These are phyloP conservation scores for Lanmaoa pseudosensibilis DNA, from an alignment of 768 basidiomycete species.

Conservation along the genomic window DNA sequence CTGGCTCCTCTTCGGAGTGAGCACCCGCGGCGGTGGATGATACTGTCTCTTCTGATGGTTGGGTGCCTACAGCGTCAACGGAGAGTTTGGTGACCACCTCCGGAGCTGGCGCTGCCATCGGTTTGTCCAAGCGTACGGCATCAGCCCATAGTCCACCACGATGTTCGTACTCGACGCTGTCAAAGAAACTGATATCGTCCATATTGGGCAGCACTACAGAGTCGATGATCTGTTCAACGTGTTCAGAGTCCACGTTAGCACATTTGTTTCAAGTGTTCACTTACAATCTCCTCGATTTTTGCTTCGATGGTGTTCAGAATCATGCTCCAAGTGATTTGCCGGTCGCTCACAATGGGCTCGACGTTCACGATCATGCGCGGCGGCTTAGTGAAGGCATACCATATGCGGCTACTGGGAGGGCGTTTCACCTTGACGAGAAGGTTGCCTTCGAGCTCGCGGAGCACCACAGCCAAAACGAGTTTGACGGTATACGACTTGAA, in stretches of 20 bases:
- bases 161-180: conserved; percentile 59
- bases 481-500: conserved; percentile 92
- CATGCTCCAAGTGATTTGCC: conserved; percentile 94
- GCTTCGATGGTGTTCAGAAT: conserved; percentile 88
- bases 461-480: conserved; percentile 81
- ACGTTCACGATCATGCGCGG: conserved; percentile 88
- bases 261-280: conserved; percentile 27
- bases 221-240: conserved; percentile 73
- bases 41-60: conserved; percentile 38
- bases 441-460: conserved; percentile 91
- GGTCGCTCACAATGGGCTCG: conserved; percentile 90
- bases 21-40: conserved; percentile 17
- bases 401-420: conserved; percentile 93
- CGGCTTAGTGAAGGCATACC: conserved; percentile 88
- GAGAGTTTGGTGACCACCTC: conserved; percentile 5
- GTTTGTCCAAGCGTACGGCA: conserved; percentile 50
- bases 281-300: conserved; percentile 81
- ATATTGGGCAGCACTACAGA: conserved; percentile 95
- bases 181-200: conserved; percentile 97
- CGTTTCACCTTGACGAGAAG: conserved; percentile 85
- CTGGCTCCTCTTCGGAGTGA: conserved; percentile 34
- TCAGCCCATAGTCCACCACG: conserved; percentile 92
- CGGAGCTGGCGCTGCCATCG: conserved; percentile 12
- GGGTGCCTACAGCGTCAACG: conserved; percentile 23
- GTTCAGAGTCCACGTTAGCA: conserved; percentile 66